A percentile compares a stretch with the other conserved stretches of the same genome.
Conservation (phyloP, 805 yeast species). For the Myxozyma neotropica region DNA sequence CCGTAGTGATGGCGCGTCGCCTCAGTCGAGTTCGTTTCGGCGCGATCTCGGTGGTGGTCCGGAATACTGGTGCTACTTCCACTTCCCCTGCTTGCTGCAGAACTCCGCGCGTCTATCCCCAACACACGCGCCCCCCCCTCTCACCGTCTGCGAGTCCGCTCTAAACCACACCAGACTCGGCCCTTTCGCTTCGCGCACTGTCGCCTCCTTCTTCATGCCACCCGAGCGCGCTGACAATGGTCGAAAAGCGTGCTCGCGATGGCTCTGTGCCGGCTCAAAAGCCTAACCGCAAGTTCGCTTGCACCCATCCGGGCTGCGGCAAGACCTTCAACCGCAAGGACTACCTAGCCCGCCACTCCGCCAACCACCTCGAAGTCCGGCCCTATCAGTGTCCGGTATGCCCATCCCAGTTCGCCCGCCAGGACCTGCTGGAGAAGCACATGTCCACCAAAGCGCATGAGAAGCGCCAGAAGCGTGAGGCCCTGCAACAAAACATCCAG, state of each 20-base stretch:
- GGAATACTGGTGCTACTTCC: neutral
- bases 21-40: neutral
- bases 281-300: conserved; percentile 31
- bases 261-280: neutral
- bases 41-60: neutral
- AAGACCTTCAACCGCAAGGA: conserved; percentile 39
- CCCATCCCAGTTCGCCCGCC: conserved; percentile 39
- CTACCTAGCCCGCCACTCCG: conserved; percentile 38
- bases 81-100: no score
- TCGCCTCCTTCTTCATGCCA: neutral
- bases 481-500: conserved; percentile 16
- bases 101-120: no score
- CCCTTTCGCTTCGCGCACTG: neutral
- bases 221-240: neutral
- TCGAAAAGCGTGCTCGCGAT: conserved; percentile 11
- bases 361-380: conserved; percentile 37
- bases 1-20: no score
- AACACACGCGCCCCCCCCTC: no score
- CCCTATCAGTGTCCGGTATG: conserved; percentile 41
- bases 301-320: conserved; percentile 38
- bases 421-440: conserved; percentile 40
- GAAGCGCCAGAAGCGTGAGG: conserved; percentile 34
- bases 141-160: no score
- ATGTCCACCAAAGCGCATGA: conserved; percentile 36
- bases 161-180: no score